Evolutionary conservation across 495 filamentous ascomycete genomes (phyloP).

Genomic region (Penicillium alfredii): DNA sequence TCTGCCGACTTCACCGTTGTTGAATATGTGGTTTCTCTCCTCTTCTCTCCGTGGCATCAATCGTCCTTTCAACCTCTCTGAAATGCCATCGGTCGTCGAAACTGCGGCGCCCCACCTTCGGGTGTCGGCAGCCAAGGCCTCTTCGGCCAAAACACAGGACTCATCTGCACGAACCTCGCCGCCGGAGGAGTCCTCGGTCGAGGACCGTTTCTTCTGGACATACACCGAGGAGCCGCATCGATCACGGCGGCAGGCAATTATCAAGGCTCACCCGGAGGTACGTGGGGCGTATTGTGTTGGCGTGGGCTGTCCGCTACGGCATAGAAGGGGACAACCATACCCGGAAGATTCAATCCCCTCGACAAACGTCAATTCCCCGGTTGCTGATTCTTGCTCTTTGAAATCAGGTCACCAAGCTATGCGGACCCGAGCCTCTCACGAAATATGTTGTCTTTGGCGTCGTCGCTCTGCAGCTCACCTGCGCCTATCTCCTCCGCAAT

Average conservation of each 20-base stretch:
- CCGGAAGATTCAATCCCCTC: too few species aligned
- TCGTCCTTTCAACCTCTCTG: too few species aligned
- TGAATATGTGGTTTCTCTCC: too few species aligned
- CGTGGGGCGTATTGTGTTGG: not conserved
- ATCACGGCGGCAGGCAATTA: constrained; percentile 83
- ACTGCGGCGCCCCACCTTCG: constrained; percentile 35
- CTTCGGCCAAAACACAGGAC: constrained; percentile 12
- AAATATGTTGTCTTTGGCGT: constrained; percentile 88
- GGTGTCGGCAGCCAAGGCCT: constrained; percentile 29
- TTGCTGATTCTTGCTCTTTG: not conserved
- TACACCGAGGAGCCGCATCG: constrained; percentile 98
- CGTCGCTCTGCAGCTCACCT: constrained; percentile 71
- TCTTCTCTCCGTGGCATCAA: too few species aligned
- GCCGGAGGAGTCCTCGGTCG: constrained; percentile 30
- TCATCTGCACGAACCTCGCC: constrained; percentile 27
- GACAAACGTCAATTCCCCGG: too few species aligned
- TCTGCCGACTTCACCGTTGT: too few species aligned
- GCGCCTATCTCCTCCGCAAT: constrained; percentile 73
- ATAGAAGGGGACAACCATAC: too few species aligned
- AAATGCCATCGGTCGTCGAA: constrained; percentile 31
- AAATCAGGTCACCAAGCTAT: constrained; percentile 86
- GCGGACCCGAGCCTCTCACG: constrained; percentile 91
- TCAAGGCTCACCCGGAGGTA: constrained; percentile 98
- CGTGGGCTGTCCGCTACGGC: too few species aligned
- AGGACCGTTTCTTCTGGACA: constrained; percentile 78